phyloP scores from a whole-genome alignment of 2,329 filamentous ascomycete genomes.

The Beauveria varroae region DNA sequence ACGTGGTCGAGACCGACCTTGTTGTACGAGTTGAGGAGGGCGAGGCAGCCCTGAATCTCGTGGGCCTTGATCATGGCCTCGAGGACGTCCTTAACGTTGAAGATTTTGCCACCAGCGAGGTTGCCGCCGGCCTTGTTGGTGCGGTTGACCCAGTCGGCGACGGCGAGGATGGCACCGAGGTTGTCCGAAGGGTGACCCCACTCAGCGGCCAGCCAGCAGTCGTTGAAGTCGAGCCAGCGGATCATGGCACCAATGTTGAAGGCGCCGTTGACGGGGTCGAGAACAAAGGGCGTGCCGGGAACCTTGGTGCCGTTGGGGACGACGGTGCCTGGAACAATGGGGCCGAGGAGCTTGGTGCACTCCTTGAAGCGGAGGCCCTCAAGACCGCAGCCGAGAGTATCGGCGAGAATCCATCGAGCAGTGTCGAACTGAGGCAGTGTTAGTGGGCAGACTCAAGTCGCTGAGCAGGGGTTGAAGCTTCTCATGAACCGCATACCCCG shows the following conservation, averaged over 20 bases:
- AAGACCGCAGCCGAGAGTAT: constrained; percentile 93
- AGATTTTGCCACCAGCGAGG: constrained; percentile 78
- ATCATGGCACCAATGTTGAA: constrained; percentile 99
- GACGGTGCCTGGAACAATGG: constrained; percentile 79
- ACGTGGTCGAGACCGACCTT: constrained; percentile 98
- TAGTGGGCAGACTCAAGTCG: background rate
- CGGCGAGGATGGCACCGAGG: constrained; percentile 89
- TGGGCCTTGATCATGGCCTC: constrained; percentile 99
- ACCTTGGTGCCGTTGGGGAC: constrained; percentile 91
- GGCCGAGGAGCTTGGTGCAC: constrained; percentile 90
- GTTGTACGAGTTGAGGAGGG: constrained; percentile 97
- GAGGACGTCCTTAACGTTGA: constrained; percentile 83
- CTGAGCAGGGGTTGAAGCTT: constrained; percentile 11
- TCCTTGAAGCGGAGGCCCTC: constrained; percentile 94
- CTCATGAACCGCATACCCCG: background rate
- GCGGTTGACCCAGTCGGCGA: constrained; percentile 94
- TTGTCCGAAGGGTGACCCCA: constrained; percentile 99
- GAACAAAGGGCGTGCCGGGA: constrained; percentile 84
- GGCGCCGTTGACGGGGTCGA: constrained; percentile 90
- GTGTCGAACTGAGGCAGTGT: constrained; percentile 67
- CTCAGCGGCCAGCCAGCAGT: constrained; percentile 98
- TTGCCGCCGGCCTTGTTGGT: constrained; percentile 72
- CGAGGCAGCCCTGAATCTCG: constrained; percentile 96
- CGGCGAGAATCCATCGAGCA: constrained; percentile 90
- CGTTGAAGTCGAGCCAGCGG: constrained; percentile 99